Conservation (phyloP, 345 rosid genomes). For the Draba incana region DNA sequence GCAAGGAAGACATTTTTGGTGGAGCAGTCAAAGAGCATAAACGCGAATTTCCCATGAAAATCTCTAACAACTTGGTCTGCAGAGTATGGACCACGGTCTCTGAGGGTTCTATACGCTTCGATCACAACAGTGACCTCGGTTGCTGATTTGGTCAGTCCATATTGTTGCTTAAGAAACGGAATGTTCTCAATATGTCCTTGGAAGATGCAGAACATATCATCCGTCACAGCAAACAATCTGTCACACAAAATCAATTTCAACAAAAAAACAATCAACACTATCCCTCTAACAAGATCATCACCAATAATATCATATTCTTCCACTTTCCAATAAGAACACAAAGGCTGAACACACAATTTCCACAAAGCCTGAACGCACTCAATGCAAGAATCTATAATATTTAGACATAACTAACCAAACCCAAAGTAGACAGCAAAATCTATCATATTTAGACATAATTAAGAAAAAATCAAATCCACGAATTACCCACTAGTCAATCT, state of each 20-base stretch:
- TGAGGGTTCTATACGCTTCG: constrained; percentile 89
- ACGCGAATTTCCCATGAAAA: constrained; percentile 74
- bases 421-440: neutral
- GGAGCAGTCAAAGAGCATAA: constrained; percentile 72
- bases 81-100: constrained; percentile 97
- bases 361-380: too few species aligned
- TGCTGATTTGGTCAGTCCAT: constrained; percentile 84
- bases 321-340: too few species aligned
- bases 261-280: neutral
- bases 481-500: too few species aligned
- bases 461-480: neutral
- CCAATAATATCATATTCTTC: too few species aligned
- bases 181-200: constrained; percentile 93
- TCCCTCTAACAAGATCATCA: neutral
- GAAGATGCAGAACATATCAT: constrained; percentile 94
- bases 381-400: too few species aligned
- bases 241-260: neutral
- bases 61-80: constrained; percentile 94
- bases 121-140: constrained; percentile 86
- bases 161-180: constrained; percentile 86
- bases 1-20: constrained; percentile 70
- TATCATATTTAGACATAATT: neutral
- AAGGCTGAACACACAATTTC: too few species aligned
- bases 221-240: constrained; percentile 87
- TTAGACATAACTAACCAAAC: too few species aligned